Percentiles rank a stretch among this genome's conserved stretches.
Conservation (phyloP, 2,329 filamentous ascomycete species). For the Shiraia sp. region DNA sequence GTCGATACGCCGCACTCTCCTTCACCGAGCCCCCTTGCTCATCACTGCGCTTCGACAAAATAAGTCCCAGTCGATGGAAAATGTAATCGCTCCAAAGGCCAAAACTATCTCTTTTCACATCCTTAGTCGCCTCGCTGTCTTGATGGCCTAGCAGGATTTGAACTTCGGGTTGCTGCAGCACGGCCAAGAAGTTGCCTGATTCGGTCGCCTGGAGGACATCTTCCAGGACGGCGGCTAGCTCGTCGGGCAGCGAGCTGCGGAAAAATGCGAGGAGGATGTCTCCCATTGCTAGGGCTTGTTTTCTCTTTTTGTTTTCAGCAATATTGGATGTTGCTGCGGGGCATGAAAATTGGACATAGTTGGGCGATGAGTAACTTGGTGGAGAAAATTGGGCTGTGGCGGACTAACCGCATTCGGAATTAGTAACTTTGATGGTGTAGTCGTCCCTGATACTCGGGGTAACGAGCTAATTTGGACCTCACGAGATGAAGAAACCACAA, state of each 20-base stretch:
- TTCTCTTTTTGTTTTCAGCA: constrained; percentile 15
- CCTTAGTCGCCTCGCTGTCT: constrained; percentile 36
- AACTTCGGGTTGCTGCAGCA: constrained; percentile 47
- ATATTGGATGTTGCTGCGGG: constrained; percentile 20
- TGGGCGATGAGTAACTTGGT: constrained; percentile 33
- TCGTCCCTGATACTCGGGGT: background rate
- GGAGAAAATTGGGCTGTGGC: constrained; percentile 35
- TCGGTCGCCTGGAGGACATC: constrained; percentile 46
- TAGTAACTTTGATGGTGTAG: constrained; percentile 3
- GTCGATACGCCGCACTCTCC: constrained; percentile 45
- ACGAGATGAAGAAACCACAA: background rate
- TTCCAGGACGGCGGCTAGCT: constrained; percentile 45
- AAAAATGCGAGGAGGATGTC: constrained; percentile 50
- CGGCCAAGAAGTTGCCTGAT: constrained; percentile 47
- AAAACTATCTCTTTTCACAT: constrained; percentile 39
- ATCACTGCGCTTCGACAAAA: constrained; percentile 40
- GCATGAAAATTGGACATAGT: constrained; percentile 21
- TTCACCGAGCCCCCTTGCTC: constrained; percentile 23
- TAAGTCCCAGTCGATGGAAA: constrained; percentile 46
- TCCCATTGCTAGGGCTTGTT: constrained; percentile 45
- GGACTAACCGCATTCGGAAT: constrained; percentile 25
- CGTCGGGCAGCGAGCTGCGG: constrained; percentile 46
- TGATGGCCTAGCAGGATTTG: constrained; percentile 47
- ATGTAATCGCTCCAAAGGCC: constrained; percentile 51
- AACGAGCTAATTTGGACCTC: background rate